Evolutionary conservation across 257 asterid genomes (phyloP).

Genomic region (Ligustrum vulgare): DNA sequence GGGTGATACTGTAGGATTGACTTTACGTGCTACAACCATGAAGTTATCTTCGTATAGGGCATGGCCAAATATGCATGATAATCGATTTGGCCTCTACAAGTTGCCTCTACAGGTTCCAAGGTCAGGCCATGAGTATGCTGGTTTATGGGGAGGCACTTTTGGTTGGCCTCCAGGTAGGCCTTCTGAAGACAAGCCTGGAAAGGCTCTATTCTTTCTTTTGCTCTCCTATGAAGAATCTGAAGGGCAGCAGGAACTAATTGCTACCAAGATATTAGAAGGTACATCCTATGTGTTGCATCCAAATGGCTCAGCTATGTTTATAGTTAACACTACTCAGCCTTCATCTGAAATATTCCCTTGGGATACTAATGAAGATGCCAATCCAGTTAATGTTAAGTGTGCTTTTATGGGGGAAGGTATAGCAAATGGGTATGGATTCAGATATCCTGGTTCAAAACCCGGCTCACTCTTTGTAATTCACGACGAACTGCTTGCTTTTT

Average conservation of each 20-base stretch:
- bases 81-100: slow-evolving; percentile 78
- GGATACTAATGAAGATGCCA: slow-evolving; percentile 54
- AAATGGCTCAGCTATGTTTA: slow-evolving; percentile 92
- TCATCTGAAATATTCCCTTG: slow-evolving; percentile 75
- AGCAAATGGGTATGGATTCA: slow-evolving; percentile 85
- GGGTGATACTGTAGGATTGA: slow-evolving; percentile 65
- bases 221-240: slow-evolving; percentile 78
- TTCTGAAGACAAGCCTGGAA: slow-evolving; percentile 73
- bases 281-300: slow-evolving; percentile 85
- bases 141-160: slow-evolving; percentile 89
- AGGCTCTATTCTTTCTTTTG: slow-evolving; percentile 71
- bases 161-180: slow-evolving; percentile 90
- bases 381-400: slow-evolving; percentile 44
- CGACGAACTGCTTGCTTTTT: slow-evolving; percentile 67
- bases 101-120: slow-evolving; percentile 57
- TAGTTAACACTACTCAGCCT: slow-evolving; percentile 53
- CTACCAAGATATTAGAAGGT: slow-evolving; percentile 84
- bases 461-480: slow-evolving; percentile 76
- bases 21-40: slow-evolving; percentile 62
- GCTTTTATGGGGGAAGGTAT: slow-evolving; percentile 81
- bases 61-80: slow-evolving; percentile 93
- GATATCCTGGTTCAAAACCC: slow-evolving; percentile 90
- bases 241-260: slow-evolving; percentile 61
- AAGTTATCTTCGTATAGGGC: slow-evolving; percentile 71
- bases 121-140: slow-evolving; percentile 59